These are phyloP conservation scores for Barnettozyma populi DNA, from an alignment of 805 yeast species.

Conservation along the genomic window DNA sequence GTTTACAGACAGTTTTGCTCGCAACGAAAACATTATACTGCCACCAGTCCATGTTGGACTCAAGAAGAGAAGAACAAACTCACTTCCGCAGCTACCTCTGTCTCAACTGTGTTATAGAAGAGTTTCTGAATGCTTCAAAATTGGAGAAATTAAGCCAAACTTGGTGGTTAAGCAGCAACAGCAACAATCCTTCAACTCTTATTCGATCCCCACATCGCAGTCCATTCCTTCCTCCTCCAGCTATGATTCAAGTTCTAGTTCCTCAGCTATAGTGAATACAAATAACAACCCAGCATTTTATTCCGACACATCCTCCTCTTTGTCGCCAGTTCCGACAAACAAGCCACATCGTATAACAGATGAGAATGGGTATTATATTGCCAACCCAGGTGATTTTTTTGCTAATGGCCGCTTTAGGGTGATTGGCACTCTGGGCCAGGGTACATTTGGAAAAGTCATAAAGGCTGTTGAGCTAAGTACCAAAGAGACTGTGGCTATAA, in stretches of 20 bases:
- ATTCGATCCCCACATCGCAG: not conserved
- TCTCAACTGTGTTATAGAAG: slow-evolving; percentile 38
- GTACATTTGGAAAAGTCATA: slow-evolving; percentile 88
- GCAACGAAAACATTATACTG: slow-evolving; percentile 5
- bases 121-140: slow-evolving; percentile 32
- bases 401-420: slow-evolving; percentile 72
- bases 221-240: slow-evolving; percentile 8
- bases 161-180: slow-evolving; percentile 15
- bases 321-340: slow-evolving; percentile 16
- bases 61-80: slow-evolving; percentile 45
- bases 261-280: slow-evolving; percentile 2
- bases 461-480: slow-evolving; percentile 68
- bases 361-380: slow-evolving; percentile 66
- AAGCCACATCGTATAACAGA: slow-evolving; percentile 18
- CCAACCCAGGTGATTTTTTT: slow-evolving; percentile 50
- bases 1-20: slow-evolving; percentile 1
- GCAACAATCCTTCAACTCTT: slow-evolving; percentile 4
- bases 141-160: slow-evolving; percentile 38
- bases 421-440: slow-evolving; percentile 73
- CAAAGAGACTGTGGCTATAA: slow-evolving; percentile 68
- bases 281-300: not conserved
- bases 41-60: slow-evolving; percentile 23
- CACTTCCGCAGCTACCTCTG: slow-evolving; percentile 49
- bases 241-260: slow-evolving; percentile 7
- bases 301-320: slow-evolving; percentile 9